phyloP scores from a whole-genome alignment of 1,284 basidiomycete species.

The Irpex sp. region DNA sequence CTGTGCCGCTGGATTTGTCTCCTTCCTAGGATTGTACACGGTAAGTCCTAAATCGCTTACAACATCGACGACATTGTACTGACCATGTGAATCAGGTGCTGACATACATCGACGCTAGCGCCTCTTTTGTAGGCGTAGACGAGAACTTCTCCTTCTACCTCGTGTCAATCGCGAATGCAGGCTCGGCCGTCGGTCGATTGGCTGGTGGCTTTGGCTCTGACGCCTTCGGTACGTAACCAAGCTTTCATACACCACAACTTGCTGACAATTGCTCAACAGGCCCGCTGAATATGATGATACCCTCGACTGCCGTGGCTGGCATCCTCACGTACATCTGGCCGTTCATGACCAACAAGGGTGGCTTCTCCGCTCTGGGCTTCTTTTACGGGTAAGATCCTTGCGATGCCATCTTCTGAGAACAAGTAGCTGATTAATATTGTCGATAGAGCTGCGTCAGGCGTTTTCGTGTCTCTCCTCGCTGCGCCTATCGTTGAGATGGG shows the following conservation, averaged over 20 bases:
- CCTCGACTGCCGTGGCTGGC: conserved; percentile 44
- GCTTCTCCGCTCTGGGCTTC: conserved; percentile 44
- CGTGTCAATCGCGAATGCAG: conserved; percentile 42
- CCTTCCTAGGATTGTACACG: conserved; percentile 15
- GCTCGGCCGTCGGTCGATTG: conserved; percentile 41
- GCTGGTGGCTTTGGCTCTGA: conserved; percentile 38
- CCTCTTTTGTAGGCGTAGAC: conserved; percentile 33
- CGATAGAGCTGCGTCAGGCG: conserved; percentile 47
- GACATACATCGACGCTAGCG: conserved; percentile 46
- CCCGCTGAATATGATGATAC: conserved; percentile 52
- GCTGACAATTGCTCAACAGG: conserved; percentile 28
- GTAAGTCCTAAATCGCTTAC: background rate
- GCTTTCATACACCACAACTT: background rate
- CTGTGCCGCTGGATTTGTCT: conserved; percentile 6
- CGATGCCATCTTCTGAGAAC: background rate
- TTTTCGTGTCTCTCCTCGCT: conserved; percentile 51
- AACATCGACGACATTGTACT: background rate
- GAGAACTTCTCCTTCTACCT: conserved; percentile 40
- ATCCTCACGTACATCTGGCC: conserved; percentile 60
- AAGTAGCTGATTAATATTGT: background rate
- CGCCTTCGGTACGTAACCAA: conserved; percentile 26
- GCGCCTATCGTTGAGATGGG: conserved; percentile 61
- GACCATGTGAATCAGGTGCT: conserved; percentile 30
- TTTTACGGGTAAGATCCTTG: conserved; percentile 43
- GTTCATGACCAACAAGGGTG: conserved; percentile 36